Conservation (phyloP, 2,329 filamentous ascomycete species). For the Alternaria gaisen region DNA sequence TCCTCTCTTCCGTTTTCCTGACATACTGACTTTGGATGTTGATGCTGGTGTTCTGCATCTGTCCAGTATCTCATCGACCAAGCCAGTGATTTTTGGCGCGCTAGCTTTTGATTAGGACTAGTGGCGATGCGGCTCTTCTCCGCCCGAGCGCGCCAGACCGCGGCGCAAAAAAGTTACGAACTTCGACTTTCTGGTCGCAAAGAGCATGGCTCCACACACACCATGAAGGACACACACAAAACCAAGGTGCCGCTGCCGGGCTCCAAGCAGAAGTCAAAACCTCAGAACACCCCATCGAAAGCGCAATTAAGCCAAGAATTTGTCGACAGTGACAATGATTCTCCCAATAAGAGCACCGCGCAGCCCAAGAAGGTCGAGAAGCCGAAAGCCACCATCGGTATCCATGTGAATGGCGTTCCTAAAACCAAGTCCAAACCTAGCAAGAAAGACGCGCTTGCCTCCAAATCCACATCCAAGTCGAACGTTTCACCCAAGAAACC, state of each 20-base stretch:
- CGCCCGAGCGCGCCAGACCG: slow-evolving; percentile 22
- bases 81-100: slow-evolving; percentile 17
- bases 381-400: slow-evolving; percentile 39
- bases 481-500: slow-evolving; percentile 29
- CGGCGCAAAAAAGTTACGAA: slow-evolving; percentile 42
- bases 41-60: slow-evolving; percentile 9
- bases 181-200: slow-evolving; percentile 24
- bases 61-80: slow-evolving; percentile 2
- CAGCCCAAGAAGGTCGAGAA: slow-evolving; percentile 29
- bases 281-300: slow-evolving; percentile 30
- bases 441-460: slow-evolving; percentile 14
- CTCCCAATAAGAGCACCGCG: slow-evolving; percentile 30
- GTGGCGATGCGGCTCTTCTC: slow-evolving; percentile 16
- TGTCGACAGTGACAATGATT: slow-evolving; percentile 46
- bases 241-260: slow-evolving; percentile 47
- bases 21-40: slow-evolving; percentile 30
- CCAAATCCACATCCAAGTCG: slow-evolving; percentile 23
- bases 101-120: slow-evolving; percentile 4
- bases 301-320: slow-evolving; percentile 48
- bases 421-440: slow-evolving; percentile 29
- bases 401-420: slow-evolving; percentile 40
- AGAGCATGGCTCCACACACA: slow-evolving; percentile 21
- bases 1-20: slow-evolving; percentile 43
- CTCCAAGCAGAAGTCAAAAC: slow-evolving; percentile 38
- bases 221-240: slow-evolving; percentile 48